Conservation (phyloP, 1,284 basidiomycete genomes). For the Ustilago loliicola region DNA sequence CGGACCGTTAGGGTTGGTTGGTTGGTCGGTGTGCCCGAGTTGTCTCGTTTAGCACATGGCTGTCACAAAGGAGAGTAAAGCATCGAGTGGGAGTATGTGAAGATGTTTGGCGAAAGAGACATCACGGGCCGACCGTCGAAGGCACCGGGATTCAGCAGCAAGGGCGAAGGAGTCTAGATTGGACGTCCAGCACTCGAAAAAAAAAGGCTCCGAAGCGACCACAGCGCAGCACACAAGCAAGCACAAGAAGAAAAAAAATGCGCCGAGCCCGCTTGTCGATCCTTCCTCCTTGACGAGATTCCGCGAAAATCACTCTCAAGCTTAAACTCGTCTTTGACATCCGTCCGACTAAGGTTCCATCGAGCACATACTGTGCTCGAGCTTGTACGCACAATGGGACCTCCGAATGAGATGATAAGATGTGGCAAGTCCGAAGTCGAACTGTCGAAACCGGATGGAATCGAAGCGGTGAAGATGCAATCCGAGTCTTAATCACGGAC, state of each 20-base stretch:
- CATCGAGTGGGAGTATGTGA: background rate
- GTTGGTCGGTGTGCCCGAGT: background rate
- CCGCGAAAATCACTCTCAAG: background rate
- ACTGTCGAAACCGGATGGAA: background rate
- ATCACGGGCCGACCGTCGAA: background rate
- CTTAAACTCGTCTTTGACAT: background rate
- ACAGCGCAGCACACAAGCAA: background rate
- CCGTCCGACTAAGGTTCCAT: background rate
- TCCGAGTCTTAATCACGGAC: background rate
- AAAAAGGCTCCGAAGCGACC: constrained; percentile 20
- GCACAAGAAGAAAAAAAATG: constrained; percentile 10
- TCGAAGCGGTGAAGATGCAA: background rate
- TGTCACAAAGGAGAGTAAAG: background rate
- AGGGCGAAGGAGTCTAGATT: background rate
- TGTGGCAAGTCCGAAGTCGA: background rate
- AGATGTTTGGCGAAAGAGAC: background rate
- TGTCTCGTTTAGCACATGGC: constrained; percentile 13
- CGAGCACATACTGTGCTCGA: background rate
- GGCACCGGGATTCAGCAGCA: background rate
- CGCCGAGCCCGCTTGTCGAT: constrained; percentile 13
- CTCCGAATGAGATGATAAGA: background rate
- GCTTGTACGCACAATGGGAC: background rate
- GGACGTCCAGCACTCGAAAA: background rate
- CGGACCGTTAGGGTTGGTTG: background rate
- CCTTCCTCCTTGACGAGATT: background rate